Evolutionary conservation across 805 yeast species (phyloP), one percentile per base, ranked within the genome.

Genomic region (Candida golubevii): DNA sequence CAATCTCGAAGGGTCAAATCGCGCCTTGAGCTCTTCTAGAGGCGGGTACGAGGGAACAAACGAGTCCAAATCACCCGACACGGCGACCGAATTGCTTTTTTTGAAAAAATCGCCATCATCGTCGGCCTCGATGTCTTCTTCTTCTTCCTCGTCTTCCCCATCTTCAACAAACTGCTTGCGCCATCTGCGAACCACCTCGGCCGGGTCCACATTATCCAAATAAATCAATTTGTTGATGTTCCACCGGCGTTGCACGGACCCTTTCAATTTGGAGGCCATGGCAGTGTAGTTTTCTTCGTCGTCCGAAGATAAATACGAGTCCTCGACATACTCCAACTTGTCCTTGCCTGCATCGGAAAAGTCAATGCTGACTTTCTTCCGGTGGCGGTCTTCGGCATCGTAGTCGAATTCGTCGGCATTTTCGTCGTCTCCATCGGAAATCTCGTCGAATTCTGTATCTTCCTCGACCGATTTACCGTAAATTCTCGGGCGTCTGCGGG

Each of bases 191-290:
- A 88, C 70, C 30, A 77, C 93, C 50, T 85, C 93, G 1, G 67
- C 71, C 0, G 97, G 90, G 10, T 80, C 78, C 35, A 88, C 72
- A 53, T 87, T 84, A 45, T 83, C 81, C 78, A 85, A 74, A 62
- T 93, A 91, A 5, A 93, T 69, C 44, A 91, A 67, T 58, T 85
- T 87, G 54, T 83, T 82, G 49, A 91, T 79, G 62, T 91, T 87
- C 90, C 95, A 87, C 46, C 69, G 65, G 72, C 78, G 55, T 67
- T 72, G 59, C 65, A 69, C 46, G 6, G 76, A 52, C n/a, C 83
- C 77, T 49, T 77, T 71, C 46, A 86, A 69, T 54, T 75, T 81
- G 5, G 79, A 60, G 1, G 96, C 96, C 33, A 85, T 70, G 9
- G 56, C 49, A 40, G 65, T 58, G 67, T 74, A 74, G 30, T 67